These are phyloP conservation scores for Podospora fimiseda DNA, from an alignment of 495 filamentous ascomycete species.

Conservation along the genomic window DNA sequence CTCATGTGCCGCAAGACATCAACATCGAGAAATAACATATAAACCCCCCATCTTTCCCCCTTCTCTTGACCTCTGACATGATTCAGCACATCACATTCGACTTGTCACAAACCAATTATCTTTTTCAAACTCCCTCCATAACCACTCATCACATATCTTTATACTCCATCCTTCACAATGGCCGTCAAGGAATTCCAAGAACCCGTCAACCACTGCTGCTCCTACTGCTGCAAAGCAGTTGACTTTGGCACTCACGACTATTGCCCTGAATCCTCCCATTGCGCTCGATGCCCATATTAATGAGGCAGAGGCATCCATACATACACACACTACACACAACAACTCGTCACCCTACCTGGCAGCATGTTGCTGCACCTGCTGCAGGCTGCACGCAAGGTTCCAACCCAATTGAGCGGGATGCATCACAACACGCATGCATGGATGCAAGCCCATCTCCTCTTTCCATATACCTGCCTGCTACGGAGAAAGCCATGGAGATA, in stretches of 20 bases:
- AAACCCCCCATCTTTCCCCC: background rate
- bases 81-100: background rate
- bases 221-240: slow-evolving; percentile 47
- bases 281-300: slow-evolving; percentile 40
- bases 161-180: slow-evolving; percentile 26
- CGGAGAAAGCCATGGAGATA: slow-evolving; percentile 6
- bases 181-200: slow-evolving; percentile 39
- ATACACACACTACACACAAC: too few relatives aligned
- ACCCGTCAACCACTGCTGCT: slow-evolving; percentile 47
- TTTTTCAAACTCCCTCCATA: background rate
- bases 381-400: slow-evolving; percentile 5
- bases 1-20: background rate
- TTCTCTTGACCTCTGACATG: background rate
- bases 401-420: slow-evolving; percentile 1
- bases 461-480: slow-evolving; percentile 3
- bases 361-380: too few relatives aligned
- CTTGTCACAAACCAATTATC: background rate
- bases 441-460: background rate
- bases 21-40: slow-evolving; percentile 3
- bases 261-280: slow-evolving; percentile 38
- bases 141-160: background rate
- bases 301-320: background rate
- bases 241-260: slow-evolving; percentile 49
- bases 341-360: too few relatives aligned
- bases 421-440: background rate